These are phyloP conservation scores for Lentinula lateritia DNA, from an alignment of 768 basidiomycete species.

Conservation along the genomic window DNA sequence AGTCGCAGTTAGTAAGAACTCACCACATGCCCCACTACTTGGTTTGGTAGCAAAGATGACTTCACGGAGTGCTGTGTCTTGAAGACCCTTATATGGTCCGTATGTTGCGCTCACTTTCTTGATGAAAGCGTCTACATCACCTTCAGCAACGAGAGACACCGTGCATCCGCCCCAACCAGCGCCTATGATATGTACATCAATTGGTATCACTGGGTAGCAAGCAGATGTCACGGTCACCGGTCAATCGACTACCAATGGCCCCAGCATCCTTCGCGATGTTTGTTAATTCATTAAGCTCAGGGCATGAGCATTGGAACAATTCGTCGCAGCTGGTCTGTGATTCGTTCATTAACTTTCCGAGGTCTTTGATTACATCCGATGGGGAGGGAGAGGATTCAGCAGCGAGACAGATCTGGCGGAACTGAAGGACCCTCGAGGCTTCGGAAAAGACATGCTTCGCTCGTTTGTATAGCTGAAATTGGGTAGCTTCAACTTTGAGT, in stretches of 20 bases:
- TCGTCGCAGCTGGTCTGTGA: constrained; percentile 67
- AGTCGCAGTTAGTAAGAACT: constrained; percentile 18
- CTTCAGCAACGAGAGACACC: constrained; percentile 71
- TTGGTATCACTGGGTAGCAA: background rate
- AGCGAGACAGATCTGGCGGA: constrained; percentile 60
- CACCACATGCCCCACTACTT: constrained; percentile 78
- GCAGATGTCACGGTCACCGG: constrained; percentile 40
- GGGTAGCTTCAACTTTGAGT: constrained; percentile 62
- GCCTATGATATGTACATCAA: constrained; percentile 31
- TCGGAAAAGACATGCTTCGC: constrained; percentile 79
- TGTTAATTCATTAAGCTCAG: constrained; percentile 70
- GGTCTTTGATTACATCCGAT: constrained; percentile 1
- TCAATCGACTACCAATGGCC: constrained; percentile 78
- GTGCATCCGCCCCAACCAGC: constrained; percentile 93
- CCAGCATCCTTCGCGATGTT: constrained; percentile 61
- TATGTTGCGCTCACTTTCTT: constrained; percentile 54
- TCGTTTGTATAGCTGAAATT: constrained; percentile 81
- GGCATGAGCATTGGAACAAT: constrained; percentile 75
- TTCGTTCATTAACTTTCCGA: constrained; percentile 34
- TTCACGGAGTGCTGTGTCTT: constrained; percentile 52
- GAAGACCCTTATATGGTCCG: constrained; percentile 54
- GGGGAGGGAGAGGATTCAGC: background rate
- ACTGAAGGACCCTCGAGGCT: constrained; percentile 74
- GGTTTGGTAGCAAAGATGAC: constrained; percentile 83
- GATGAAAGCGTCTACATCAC: constrained; percentile 60